Base-by-base conservation (phyloP, 2,329 filamentous ascomycete genomes). In the Aspergillus sp. region DNA sequence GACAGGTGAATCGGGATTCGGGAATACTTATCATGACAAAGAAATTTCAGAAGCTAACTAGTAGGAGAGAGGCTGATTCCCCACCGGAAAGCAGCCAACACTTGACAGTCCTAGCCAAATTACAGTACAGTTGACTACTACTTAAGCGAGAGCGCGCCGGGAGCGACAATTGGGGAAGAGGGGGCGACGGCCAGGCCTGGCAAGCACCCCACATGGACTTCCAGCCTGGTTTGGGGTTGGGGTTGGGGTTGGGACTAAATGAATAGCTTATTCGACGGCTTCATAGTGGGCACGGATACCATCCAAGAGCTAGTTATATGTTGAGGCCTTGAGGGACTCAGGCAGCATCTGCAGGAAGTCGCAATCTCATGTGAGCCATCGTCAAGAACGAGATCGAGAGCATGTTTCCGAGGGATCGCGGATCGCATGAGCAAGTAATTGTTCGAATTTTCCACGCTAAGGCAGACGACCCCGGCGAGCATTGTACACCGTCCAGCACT, bases 371-470 rank as follows among this genome's bases (percentile, higher is more conserved):
- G 34, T 51, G 49, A 51, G 49, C 49, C 44, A 51, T 51, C 39
- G 33, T 11, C 11, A 24, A 44, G 12, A 11, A 4, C 7, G 27
- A 6, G 44, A 33, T 33, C n/a, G 49, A 44, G 24, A 51, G 13
- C 39, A 19, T 51, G 39, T 19, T 44, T 34, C 20, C 37, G 12
- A 19, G 39, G n/a, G 7, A 44, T 51, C 51, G 51, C 34, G 22
- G 44, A 48, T 37, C 34, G 4, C 44, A 30, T 54, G 17, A 34
- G 51, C 24, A 48, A 20, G 7, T 30, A 15, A n/a, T 13, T 7
- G 42, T 54, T 20, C 48, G 44, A 48, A 33, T 30, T 54, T 33
- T 48, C 41, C 51, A 54, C 51, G 39, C 53, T 39, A 41, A 48
- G 19, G 46, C 7, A 15, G n/a, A 45, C 9, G 8, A 56, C 9